Base-by-base conservation (phyloP, 108 stramenopile species). In the Aurantiochytrium sp. region DNA sequence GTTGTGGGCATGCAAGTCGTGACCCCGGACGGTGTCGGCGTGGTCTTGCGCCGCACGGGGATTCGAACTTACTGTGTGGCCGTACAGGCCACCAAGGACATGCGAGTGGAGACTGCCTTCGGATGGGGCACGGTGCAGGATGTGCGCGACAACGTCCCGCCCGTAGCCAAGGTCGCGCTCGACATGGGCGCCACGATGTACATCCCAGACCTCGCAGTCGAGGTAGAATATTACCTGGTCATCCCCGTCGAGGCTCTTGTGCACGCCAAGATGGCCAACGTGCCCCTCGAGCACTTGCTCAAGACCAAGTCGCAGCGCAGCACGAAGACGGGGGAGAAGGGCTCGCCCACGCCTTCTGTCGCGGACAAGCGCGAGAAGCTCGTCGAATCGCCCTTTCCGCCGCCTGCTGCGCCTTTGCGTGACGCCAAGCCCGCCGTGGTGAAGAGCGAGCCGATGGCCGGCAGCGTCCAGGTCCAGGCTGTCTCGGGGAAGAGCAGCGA, bases 1-100 rank as follows among this genome's bases (percentile, higher is more conserved):
- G n/a, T 81, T 22, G 73, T 48, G 12, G 73, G 73, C 12, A 81
- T 81, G 39, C 42, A 48, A 17, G 73, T 48, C n/a, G 24, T 48
- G 45, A 81, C 73, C 6, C 73, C 73, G 1, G n/a, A 81, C 17
- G 73, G 73, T n/a, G 19, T n/a, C 12, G 73, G 73, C 73, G 73
- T 81, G 12, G 73, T 81, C 17, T 17, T 81, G 36, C 21, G 73
- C 6, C 73, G 73, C 73, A 48, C 45, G 12, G 73, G 73, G 12
- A 41, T 48, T 48, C 73, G 73, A 6, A 81, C 42, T 12, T 81
- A 81, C 32, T 27, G 21, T 41, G 73, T 81, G 21, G 73, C 73
- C 6, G 45, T 81, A 6, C 36, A 15, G 45, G 24, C 73, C 19
- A 12, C 73, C 42, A 30, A 8, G 6, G 36, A 15, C 15, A 81